These are phyloP conservation scores for Pezicula carpinea DNA, from an alignment of 2,329 filamentous ascomycete genomes.

Conservation along the genomic window DNA sequence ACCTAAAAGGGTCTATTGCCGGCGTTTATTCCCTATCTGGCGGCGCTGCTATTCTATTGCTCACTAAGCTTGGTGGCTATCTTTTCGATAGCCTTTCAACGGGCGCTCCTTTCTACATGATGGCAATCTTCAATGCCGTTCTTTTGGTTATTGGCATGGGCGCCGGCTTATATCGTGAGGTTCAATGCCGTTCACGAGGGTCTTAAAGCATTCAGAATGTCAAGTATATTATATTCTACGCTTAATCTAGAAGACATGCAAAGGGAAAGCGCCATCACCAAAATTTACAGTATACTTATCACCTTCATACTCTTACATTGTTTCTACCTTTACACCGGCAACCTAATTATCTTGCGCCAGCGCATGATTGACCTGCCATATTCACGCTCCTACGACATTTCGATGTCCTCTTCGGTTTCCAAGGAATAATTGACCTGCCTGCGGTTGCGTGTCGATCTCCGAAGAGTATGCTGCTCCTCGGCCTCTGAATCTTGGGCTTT, in stretches of 20 bases:
- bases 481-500: background rate
- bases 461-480: background rate
- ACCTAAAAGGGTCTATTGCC: constrained; percentile 87
- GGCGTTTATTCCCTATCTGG: constrained; percentile 91
- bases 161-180: constrained; percentile 23
- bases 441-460: background rate
- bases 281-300: no score
- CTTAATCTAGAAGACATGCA: no score
- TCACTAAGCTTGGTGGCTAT: constrained; percentile 86
- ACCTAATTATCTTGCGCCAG: background rate
- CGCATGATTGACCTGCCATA: background rate
- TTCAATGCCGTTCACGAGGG: constrained; percentile 8
- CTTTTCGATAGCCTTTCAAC: constrained; percentile 73
- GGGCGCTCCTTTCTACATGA: constrained; percentile 88
- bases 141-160: constrained; percentile 49
- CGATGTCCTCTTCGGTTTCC: no score
- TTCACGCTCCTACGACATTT: no score
- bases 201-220: background rate
- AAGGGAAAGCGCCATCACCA: no score
- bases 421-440: background rate
- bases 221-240: no score
- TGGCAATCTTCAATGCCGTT: constrained; percentile 80
- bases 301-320: no score
- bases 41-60: constrained; percentile 79
- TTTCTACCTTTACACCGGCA: no score